These are phyloP conservation scores for Pseudogymnoascus sp. DNA, from an alignment of 2,329 filamentous ascomycete species.

Conservation along the genomic window DNA sequence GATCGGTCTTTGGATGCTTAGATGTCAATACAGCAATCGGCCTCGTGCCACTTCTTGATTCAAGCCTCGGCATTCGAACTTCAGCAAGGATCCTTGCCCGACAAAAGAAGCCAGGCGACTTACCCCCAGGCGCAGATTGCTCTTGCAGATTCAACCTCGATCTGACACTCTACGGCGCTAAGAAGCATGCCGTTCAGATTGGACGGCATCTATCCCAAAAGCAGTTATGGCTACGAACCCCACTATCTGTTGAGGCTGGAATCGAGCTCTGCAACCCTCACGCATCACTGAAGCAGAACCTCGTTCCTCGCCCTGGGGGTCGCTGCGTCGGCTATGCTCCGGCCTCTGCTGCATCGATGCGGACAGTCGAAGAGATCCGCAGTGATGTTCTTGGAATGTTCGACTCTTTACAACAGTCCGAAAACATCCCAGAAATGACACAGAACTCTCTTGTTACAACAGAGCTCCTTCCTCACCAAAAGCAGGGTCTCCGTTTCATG, in stretches of 20 bases:
- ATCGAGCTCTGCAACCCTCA: constrained; percentile 74
- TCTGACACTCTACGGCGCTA: constrained; percentile 71
- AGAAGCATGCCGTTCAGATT: constrained; percentile 54
- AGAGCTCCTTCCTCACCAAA: constrained; percentile 73
- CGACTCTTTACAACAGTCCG: constrained; percentile 67
- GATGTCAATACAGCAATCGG: constrained; percentile 58
- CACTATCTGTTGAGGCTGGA: constrained; percentile 56
- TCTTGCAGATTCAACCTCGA: constrained; percentile 57
- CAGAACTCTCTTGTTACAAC: constrained; percentile 54
- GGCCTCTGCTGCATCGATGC: constrained; percentile 28
- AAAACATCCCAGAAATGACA: constrained; percentile 68
- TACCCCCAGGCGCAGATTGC: constrained; percentile 47
- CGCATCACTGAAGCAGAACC: constrained; percentile 21
- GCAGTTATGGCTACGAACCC: constrained; percentile 59
- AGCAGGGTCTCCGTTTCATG: constrained; percentile 85
- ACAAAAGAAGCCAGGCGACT: constrained; percentile 53
- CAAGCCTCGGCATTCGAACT: constrained; percentile 56
- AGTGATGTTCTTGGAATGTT: constrained; percentile 82
- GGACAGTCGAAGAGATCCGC: constrained; percentile 78
- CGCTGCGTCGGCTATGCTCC: constrained; percentile 27
- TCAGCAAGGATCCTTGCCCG: constrained; percentile 63
- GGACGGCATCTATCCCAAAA: constrained; percentile 59
- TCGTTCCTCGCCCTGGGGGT: constrained; percentile 23
- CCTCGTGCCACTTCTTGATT: constrained; percentile 66
- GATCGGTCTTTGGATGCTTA: constrained; percentile 65